Conservation (phyloP, 441 rosid species). For the Pelargonium australe region DNA sequence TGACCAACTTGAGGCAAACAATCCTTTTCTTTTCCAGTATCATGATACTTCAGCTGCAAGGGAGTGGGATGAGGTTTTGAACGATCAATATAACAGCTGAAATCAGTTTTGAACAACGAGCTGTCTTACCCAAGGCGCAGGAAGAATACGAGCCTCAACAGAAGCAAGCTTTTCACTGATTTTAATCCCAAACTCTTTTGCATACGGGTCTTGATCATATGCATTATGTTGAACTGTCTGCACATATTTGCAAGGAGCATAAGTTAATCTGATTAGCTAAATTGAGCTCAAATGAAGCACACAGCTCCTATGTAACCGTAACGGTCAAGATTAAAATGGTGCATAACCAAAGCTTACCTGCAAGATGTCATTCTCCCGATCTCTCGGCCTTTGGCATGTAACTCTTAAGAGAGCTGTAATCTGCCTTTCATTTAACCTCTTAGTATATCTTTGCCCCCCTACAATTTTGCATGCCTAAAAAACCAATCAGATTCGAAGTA, state of each 20-base stretch:
- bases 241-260: constrained; percentile 9
- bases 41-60: constrained; percentile 87
- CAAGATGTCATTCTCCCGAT: constrained; percentile 78
- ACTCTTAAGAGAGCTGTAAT: constrained; percentile 81
- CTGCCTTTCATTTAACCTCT: constrained; percentile 86
- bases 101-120: background rate
- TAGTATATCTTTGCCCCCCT: constrained; percentile 88
- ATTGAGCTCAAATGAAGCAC: background rate
- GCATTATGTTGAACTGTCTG: constrained; percentile 85
- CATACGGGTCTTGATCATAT: constrained; percentile 84
- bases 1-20: constrained; percentile 97
- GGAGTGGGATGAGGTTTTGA: constrained; percentile 12
- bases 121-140: constrained; percentile 93
- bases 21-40: constrained; percentile 91
- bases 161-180: constrained; percentile 85
- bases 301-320: background rate
- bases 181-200: constrained; percentile 81
- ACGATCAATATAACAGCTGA: background rate
- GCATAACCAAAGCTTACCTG: constrained; percentile 31
- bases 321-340: background rate
- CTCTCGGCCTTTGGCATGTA: constrained; percentile 94
- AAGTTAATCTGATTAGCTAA: background rate
- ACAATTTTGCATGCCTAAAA: constrained; percentile 92
- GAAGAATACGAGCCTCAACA: constrained; percentile 92
- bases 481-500: constrained; percentile 17